A percentile compares a stretch with the other conserved stretches of the same genome.
phyloP scores from a whole-genome alignment of 106 monocot species.

The Allium cepa region DNA sequence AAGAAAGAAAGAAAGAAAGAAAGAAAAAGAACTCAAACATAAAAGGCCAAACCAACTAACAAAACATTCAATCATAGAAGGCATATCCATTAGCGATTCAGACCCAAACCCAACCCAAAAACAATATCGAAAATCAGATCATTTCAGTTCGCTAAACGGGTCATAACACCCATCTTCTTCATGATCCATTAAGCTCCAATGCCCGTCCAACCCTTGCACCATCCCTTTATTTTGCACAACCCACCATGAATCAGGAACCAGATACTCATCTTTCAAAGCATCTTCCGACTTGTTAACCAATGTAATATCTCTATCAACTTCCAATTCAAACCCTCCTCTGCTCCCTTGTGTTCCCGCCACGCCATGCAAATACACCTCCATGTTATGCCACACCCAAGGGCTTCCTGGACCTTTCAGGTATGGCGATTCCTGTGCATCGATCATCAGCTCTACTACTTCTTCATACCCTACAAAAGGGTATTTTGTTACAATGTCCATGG shows the following conservation, averaged over 20 bases:
- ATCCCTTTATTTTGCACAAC: constrained; percentile 82
- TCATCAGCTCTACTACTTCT: constrained; percentile 37
- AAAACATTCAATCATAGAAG: too few relatives aligned
- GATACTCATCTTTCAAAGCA: constrained; percentile 49
- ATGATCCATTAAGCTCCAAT: constrained; percentile 62
- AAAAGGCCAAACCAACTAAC: too few relatives aligned
- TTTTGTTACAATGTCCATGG: constrained; percentile 49
- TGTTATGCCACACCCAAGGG: constrained; percentile 44
- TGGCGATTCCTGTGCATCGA: constrained; percentile 41
- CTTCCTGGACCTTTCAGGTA: constrained; percentile 54
- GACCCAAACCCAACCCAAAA: too few relatives aligned
- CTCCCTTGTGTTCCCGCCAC: constrained; percentile 66
- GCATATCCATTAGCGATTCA: too few relatives aligned
- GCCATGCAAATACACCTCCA: constrained; percentile 76
- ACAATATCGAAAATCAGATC: too few relatives aligned
- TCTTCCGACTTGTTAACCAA: constrained; percentile 73
- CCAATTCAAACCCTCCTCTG: constrained; percentile 53
- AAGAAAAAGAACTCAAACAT: too few relatives aligned
- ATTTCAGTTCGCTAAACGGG: neutral
- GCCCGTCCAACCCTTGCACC: constrained; percentile 60
- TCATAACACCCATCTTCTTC: constrained; percentile 29
- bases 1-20: too few relatives aligned
- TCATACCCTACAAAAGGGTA: constrained; percentile 56
- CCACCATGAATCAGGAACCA: constrained; percentile 70
- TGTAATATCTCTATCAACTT: constrained; percentile 58